A percentile compares a stretch with the other conserved stretches of the same genome.
These are phyloP conservation scores for Lagenidium giganteum DNA, from an alignment of 352 stramenopile species.

Conservation along the genomic window DNA sequence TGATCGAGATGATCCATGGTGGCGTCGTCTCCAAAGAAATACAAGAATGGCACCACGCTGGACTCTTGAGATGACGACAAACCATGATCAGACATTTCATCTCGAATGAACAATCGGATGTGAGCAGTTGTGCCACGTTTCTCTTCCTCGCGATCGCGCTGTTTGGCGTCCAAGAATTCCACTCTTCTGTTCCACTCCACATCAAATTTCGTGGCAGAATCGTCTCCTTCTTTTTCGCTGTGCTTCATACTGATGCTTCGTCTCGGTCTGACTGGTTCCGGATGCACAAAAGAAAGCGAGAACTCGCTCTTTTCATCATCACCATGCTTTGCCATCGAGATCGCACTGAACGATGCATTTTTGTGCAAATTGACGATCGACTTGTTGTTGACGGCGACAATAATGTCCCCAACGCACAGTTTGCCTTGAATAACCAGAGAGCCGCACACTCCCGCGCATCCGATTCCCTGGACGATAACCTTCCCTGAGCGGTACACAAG, in stretches of 20 bases:
- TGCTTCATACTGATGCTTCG: background rate
- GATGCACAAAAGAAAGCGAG: constrained; percentile 47
- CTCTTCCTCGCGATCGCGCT: constrained; percentile 1
- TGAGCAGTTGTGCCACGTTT: too few species aligned
- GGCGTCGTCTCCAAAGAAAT: constrained; percentile 83
- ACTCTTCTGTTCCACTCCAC: constrained; percentile 82
- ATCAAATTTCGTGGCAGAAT: constrained; percentile 54
- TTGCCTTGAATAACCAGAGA: constrained; percentile 54
- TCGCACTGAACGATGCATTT: constrained; percentile 72
- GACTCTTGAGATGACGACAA: constrained; percentile 72
- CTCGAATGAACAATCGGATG: constrained; percentile 69
- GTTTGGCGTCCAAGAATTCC: constrained; percentile 61
- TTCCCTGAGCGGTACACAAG: constrained; percentile 73
- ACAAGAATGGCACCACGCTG: constrained; percentile 83
- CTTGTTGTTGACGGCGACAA: constrained; percentile 70
- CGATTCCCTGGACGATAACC: constrained; percentile 72
- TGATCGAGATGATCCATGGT: constrained; percentile 86
- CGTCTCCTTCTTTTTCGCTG: constrained; percentile 4
- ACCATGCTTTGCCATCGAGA: constrained; percentile 37
- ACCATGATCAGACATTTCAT: constrained; percentile 71
- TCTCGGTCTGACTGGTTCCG: constrained; percentile 1
- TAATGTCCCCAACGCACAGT: constrained; percentile 71
- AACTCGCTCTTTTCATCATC: constrained; percentile 36
- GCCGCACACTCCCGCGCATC: constrained; percentile 59
- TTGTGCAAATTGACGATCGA: constrained; percentile 82